Evolutionary conservation across 495 filamentous ascomycete genomes (phyloP), one percentile per base, ranked within the genome.

Genomic region (Glonium stellatum): DNA sequence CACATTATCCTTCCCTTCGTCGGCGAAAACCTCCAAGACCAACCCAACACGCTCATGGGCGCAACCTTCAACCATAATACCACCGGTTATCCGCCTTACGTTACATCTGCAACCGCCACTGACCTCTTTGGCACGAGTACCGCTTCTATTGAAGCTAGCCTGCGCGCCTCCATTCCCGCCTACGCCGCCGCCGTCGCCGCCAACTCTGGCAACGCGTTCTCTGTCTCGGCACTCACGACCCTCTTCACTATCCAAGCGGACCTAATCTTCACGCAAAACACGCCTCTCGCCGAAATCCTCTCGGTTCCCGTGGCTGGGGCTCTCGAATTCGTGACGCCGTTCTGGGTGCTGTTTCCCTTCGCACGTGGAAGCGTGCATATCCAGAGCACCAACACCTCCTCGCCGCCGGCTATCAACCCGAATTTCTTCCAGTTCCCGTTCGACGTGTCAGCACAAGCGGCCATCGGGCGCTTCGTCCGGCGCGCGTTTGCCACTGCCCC

Each of bases 191-290:
- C 61, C 70, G 34, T 73, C 69, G 13, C 63, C 72, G 18, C 73
- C 67, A n/a, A 72, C 71, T 35, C 51, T 67, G 36, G 75, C 76
- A 25, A 75, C 71, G 34, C 66, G 71, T 11, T 71, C 71, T n/a
- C 41, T 19, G 88, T 88, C 66, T 75, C 72, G 8, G 87, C 90
- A 21, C 87, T 87, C 27, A 77, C 90, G 5, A 83, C 84, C 25
- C 77, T 92, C 27, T 31, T 31, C 71, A 79, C 90, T 67, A 87
- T 90, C 76, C 88, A 92, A 72, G 84, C 83, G 22, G 62, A 64
- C 36, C 39, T 64, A 5, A 59, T 64, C 12, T 61, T 64, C 34
- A 13, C 13, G 9, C 54, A 55, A 25, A 35, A 27, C 52, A 60
- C 58, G 12, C 61, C 61, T 1, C 41, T 63, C 11, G 58, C 57